Evolutionary conservation across 352 stramenopile species (phyloP), one percentile per base, ranked within the genome.

Genomic region (Blastocystis sp.): DNA sequence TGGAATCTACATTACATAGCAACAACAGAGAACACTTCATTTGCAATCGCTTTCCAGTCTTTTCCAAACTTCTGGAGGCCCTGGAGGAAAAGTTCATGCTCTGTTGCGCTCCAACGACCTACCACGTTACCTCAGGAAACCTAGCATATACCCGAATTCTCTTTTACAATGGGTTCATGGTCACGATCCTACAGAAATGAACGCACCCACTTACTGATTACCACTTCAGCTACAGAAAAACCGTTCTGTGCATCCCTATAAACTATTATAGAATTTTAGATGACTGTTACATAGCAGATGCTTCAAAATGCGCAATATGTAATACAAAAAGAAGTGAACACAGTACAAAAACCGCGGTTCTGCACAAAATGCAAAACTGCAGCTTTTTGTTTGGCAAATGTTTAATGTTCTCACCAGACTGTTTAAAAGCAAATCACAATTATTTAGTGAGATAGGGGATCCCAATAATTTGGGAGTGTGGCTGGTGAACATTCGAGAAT

Each of bases 11-110:
- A n/a, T 15, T 2, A 53, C 30, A n/a, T 33, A 3, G n/a, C 1
- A 48, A 78, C n/a, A 53, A 54, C 24, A n/a, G 35, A 53, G 19
- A 42, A 17, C 3, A 90, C 87, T n/a, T 79, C 44, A 0, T 33
- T 59, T 0, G 84, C 58, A 68, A 90, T 95, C 90, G 95, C 94
- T 89, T 96, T 95, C 94, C 94, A 96, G 7, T 93, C 95, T 91
- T 94, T 95, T 70, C 94, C 94, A 79, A 94, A 95, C 27, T 94
- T 92, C 57, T 94, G 90, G 0, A 95, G 90, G 0, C 94, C 94
- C 82, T 95, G 91, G 0, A 96, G 90, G 81, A 96, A 96, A 37
- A 95, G 90, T 69, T 95, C 93, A 89, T 95, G 94, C 82, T 96
- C 94, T 66, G 91, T 92, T 89, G 94, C 94, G 68, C 93, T 95